Percentiles rank a stretch among this genome's conserved stretches.
These are phyloP conservation scores for Yamadazyma atmosphaerica DNA, from an alignment of 1,139 yeast genomes.

Conservation along the genomic window DNA sequence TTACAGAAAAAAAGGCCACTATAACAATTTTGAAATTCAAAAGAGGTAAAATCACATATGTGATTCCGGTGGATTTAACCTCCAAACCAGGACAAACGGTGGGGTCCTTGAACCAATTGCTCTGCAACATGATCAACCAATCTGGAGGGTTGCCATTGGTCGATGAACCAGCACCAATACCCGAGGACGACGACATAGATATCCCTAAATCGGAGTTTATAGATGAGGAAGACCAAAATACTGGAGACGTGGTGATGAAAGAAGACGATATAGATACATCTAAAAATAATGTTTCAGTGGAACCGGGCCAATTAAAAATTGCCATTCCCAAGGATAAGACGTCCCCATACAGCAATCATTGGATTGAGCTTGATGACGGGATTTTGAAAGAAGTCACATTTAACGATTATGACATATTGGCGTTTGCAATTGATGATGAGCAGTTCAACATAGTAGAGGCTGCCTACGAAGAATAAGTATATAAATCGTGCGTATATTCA, in stretches of 20 bases:
- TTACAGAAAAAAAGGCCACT: slow-evolving; percentile 18
- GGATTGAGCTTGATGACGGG: slow-evolving; percentile 36
- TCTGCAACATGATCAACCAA: slow-evolving; percentile 39
- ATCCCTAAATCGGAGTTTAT: slow-evolving; percentile 29
- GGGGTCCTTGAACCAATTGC: slow-evolving; percentile 27
- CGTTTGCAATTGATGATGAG: slow-evolving; percentile 41
- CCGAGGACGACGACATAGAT: slow-evolving; percentile 27
- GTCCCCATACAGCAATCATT: slow-evolving; percentile 39
- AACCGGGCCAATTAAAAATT: slow-evolving; percentile 26
- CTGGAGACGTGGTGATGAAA: slow-evolving; percentile 6
- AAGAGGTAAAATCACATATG: slow-evolving; percentile 42
- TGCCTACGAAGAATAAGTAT: slow-evolving; percentile 34
- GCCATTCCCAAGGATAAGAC: slow-evolving; percentile 46
- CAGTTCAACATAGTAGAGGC: slow-evolving; percentile 43
- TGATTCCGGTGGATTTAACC: slow-evolving; percentile 33
- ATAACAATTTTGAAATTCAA: slow-evolving; percentile 45
- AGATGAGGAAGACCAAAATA: slow-evolving; percentile 17
- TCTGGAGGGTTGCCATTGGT: slow-evolving; percentile 47
- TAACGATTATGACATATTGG: slow-evolving; percentile 40
- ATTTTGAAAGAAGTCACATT: slow-evolving; percentile 26
- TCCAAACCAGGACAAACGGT: slow-evolving; percentile 20
- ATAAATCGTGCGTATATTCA: no score
- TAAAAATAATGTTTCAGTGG: slow-evolving; percentile 7
- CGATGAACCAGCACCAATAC: slow-evolving; percentile 21
- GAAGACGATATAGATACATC: neutral